Evolutionary conservation across 2,329 filamentous ascomycete species (phyloP).

Genomic region (Sordariomycetes sp.): DNA sequence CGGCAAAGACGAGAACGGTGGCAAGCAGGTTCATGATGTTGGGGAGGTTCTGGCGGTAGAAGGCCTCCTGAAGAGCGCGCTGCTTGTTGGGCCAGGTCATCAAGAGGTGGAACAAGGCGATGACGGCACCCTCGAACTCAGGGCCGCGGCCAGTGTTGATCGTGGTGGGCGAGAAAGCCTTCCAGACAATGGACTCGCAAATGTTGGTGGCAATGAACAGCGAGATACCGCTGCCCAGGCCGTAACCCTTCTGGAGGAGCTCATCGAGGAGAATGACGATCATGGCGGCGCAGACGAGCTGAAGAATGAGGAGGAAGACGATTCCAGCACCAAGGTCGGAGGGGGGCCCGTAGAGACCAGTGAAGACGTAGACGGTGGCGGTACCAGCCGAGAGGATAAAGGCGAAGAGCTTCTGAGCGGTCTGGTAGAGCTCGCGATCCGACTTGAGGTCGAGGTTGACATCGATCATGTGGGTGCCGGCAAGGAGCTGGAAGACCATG

Average conservation of each 20-base stretch:
- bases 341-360: constrained; percentile 92
- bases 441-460: constrained; percentile 99
- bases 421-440: constrained; percentile 99
- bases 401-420: constrained; percentile 96
- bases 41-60: constrained; percentile 98
- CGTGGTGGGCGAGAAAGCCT: constrained; percentile 97
- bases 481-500: constrained; percentile 99
- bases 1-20: constrained; percentile 86
- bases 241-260: constrained; percentile 98
- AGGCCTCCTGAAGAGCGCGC: constrained; percentile 93
- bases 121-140: constrained; percentile 97
- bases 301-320: constrained; percentile 95
- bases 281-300: constrained; percentile 93
- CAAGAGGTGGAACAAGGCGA: constrained; percentile 94
- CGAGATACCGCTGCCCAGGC: constrained; percentile 95
- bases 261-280: constrained; percentile 99
- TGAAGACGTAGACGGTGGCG: constrained; percentile 96
- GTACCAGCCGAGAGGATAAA: constrained; percentile 97
- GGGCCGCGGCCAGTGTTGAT: constrained; percentile 99
- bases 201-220: constrained; percentile 99
- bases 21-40: constrained; percentile 99
- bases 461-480: constrained; percentile 98
- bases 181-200: constrained; percentile 99
- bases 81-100: constrained; percentile 99
- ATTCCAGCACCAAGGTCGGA: constrained; percentile 96